Base-by-base conservation (phyloP, 225 moss, liverwort and hornwort species). In the Bryoerythrophyllum caledonicum region DNA sequence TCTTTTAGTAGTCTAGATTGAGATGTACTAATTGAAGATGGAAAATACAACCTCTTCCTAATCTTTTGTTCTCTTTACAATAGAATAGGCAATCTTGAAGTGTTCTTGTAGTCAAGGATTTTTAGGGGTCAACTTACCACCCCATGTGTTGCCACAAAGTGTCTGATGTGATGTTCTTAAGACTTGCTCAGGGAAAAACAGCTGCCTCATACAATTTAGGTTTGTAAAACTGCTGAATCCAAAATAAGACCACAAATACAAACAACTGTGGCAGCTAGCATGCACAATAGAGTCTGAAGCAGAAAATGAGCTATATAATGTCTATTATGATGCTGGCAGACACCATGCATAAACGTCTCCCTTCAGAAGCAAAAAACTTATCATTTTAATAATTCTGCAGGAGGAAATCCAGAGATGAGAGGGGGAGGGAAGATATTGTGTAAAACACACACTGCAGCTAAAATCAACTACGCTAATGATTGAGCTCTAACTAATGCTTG, bases 401-500 rank as follows among this genome's bases (percentile, higher is more conserved):
- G 28, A 58, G 54, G 34, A 53, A 60, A 52, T 65, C 54, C 44
- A 43, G 70, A 78, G 52, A 53, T 60, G 23, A 68, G 52, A 25
- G 27, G 43, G 54, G 63, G 55, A 59, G n/a, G 38, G 2, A 61
- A 65, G 60, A 51, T 20, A 59, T 63, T 32, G 68, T 24, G 20
- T 55, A 57, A 51, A 46, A 55, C 28, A 59, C 65, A 61, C 55
- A 34, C 73, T 58, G 40, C 79, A 63, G 43, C 51, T 58, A 72
- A 24, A 63, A n/a, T 49, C 17, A 46, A 66, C n/a, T 68, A 68
- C 67, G 25, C 30, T 76, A 32, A 76, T 55, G n/a, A 58, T 41
- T 40, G 63, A 76, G 49, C 68, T 76, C 51, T 63, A 48, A 68
- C 76, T 49, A 63, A 57, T 61, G 67, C 68, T 71, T 66, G 61